phyloP scores from a whole-genome alignment of 495 filamentous ascomycete species.

The Filosporella fistucella region DNA sequence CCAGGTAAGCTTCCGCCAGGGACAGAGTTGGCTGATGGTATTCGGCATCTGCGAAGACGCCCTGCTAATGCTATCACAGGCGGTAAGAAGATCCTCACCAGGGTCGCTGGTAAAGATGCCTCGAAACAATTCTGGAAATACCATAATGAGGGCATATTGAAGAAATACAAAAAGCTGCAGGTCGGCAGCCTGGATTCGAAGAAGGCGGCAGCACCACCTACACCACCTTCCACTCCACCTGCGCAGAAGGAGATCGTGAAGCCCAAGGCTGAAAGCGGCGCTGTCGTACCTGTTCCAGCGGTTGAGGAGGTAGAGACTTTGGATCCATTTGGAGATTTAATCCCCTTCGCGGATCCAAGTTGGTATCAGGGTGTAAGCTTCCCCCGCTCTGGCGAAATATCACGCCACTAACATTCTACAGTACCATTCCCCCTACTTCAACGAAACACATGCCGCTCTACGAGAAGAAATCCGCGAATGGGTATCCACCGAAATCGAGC shows the following conservation, averaged over 20 bases:
- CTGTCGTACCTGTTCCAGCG: constrained; percentile 41
- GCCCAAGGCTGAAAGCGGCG: constrained; percentile 47
- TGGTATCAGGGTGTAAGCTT: constrained; percentile 93
- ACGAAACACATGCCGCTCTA: constrained; percentile 84
- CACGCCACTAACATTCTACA: constrained; percentile 30
- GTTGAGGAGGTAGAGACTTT: constrained; percentile 60
- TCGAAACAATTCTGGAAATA: constrained; percentile 99
- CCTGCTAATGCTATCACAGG: constrained; percentile 40
- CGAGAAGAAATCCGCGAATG: constrained; percentile 87
- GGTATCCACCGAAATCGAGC: constrained; percentile 87
- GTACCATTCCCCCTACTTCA: constrained; percentile 96
- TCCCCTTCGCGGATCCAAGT: constrained; percentile 86
- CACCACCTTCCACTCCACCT: constrained; percentile 45
- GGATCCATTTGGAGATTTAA: constrained; percentile 79
- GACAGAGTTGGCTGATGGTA: too few species aligned
- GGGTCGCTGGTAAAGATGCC: constrained; percentile 94
- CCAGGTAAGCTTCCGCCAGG: constrained; percentile 68
- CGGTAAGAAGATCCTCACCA: constrained; percentile 95
- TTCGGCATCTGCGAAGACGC: not conserved
- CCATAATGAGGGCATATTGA: constrained; percentile 88
- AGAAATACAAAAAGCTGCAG: constrained; percentile 92
- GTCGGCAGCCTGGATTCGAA: constrained; percentile 90
- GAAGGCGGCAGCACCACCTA: constrained; percentile 37
- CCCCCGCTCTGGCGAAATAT: not conserved
- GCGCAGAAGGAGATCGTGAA: constrained; percentile 34